Base-by-base conservation (phyloP, 345 rosid species). In the Eucalyptus sp. region DNA sequence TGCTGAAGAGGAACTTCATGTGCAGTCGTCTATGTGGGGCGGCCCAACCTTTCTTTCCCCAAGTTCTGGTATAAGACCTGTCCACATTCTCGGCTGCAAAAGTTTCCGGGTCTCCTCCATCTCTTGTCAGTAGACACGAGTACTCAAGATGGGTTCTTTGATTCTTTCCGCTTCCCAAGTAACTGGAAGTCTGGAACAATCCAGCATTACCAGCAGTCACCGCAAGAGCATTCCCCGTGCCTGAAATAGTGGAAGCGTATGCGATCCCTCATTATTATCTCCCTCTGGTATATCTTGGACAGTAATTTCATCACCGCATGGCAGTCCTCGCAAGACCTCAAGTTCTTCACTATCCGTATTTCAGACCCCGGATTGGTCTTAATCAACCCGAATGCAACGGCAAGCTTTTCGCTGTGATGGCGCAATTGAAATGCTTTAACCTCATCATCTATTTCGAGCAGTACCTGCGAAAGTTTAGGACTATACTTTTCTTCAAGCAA, bases 271-370 rank as follows among this genome's bases (percentile, higher is more conserved):
- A 89, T 66, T 17, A 89, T 68, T 48, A 89, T 86, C 43, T 76
- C 79, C 79, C 86, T 89, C 18, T 33, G 60, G 88, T 86, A 89
- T 41, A 89, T 86, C 88, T 31, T 89, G 44, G 90, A 89, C 50
- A 86, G 33, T 50, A 89, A 52, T 56, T 89, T 89, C 90, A 89
- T 89, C n/a, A 89, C 90, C 6, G 31, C 90, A 13, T 89, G 90
- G 85, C 90, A 89, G 60, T 89, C 90, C 86, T 89, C 90, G 33
- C 90, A 89, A 27, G 90, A 89, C 68, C 90, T n/a, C 90, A 89
- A 46, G 88, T 89, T 89, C 87, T 89, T 89, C 86, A 89, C 90
- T 48, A 89, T 86, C 90, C 90, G 88, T 8, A 89, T 89, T 44
- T 86, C 86, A 11, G 86, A 68, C 71, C 86, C 88, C 7, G 80